Evolutionary conservation across 495 filamentous ascomycete species (phyloP).

Genomic region (Hapsidospora chrysogenum): DNA sequence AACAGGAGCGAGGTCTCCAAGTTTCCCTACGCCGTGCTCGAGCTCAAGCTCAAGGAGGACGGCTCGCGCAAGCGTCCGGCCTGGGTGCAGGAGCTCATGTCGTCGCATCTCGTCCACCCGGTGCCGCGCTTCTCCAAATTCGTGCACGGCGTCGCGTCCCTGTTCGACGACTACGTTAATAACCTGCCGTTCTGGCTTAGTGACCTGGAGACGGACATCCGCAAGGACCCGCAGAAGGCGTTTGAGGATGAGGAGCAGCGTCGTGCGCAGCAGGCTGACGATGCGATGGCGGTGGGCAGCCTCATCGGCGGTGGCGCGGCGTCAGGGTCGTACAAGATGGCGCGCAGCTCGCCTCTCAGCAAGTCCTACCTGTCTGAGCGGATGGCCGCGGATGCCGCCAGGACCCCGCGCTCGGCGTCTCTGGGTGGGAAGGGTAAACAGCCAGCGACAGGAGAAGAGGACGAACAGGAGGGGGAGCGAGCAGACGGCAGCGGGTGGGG

Average conservation of each 20-base stretch:
- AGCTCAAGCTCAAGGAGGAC: constrained; percentile 77
- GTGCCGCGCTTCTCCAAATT: constrained; percentile 91
- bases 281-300: constrained; percentile 78
- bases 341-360: constrained; percentile 43
- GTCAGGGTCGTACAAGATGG: constrained; percentile 31
- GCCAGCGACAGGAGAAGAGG: constrained; percentile 5
- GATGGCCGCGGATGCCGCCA: constrained; percentile 17
- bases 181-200: constrained; percentile 90
- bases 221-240: constrained; percentile 76
- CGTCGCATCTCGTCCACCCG: constrained; percentile 78
- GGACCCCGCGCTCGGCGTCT: constrained; percentile 5
- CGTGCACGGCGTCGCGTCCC: constrained; percentile 73
- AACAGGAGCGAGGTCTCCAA: constrained; percentile 82
- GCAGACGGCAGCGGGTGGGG: constrained; percentile 11
- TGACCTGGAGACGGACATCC: constrained; percentile 80
- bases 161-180: constrained; percentile 95
- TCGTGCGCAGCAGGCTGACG: constrained; percentile 60
- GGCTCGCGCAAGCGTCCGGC: constrained; percentile 47
- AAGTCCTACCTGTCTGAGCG: constrained; percentile 35
- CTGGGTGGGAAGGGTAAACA: constrained; percentile 8
- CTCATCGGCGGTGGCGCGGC: constrained; percentile 42
- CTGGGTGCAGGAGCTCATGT: constrained; percentile 83
- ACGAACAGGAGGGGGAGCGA: constrained; percentile 9
- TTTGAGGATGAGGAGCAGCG: constrained; percentile 84
- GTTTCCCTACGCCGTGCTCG: constrained; percentile 81